These are phyloP conservation scores for Pinus taeda DNA, from an alignment of 75 land plant species.

Conservation along the genomic window DNA sequence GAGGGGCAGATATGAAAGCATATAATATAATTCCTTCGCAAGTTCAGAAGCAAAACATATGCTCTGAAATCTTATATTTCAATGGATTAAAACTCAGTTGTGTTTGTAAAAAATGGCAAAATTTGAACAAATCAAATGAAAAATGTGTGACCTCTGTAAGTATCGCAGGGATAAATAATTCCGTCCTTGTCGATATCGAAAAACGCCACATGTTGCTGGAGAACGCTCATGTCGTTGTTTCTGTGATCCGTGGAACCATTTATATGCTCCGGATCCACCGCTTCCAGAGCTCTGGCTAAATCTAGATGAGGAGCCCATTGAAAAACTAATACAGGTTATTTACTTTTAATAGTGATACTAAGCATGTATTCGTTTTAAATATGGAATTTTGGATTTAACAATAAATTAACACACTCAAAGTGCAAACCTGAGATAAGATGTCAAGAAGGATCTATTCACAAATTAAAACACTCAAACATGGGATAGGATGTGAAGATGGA, in stretches of 20 bases:
- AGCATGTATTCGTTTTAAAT: not conserved
- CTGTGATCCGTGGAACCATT: not conserved
- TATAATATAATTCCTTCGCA: too few relatives aligned
- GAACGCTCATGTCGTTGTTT: not conserved
- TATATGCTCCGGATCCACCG: not conserved
- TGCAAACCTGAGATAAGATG: not conserved
- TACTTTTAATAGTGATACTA: not conserved
- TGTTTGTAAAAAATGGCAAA: too few relatives aligned
- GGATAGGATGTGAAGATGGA: not conserved
- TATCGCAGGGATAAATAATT: constrained; percentile 67
- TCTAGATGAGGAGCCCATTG: not conserved
- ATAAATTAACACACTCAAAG: constrained; percentile 19
- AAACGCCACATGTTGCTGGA: not conserved
- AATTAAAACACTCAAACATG: too few relatives aligned
- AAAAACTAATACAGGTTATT: not conserved
- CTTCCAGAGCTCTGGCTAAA: not conserved
- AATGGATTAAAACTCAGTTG: too few relatives aligned
- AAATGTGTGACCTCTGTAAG: constrained; percentile 39
- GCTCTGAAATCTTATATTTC: too few relatives aligned
- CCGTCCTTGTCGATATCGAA: constrained; percentile 64
- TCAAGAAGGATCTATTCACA: too few relatives aligned
- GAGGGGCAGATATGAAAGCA: too few relatives aligned
- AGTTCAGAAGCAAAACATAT: too few relatives aligned
- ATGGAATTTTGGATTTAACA: constrained; percentile 8
- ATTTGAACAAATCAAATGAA: not conserved